Percentiles rank a stretch among this genome's conserved stretches.
These are phyloP conservation scores for Thecaphora thlaspeos DNA, from an alignment of 1,284 basidiomycete species.

Conservation along the genomic window DNA sequence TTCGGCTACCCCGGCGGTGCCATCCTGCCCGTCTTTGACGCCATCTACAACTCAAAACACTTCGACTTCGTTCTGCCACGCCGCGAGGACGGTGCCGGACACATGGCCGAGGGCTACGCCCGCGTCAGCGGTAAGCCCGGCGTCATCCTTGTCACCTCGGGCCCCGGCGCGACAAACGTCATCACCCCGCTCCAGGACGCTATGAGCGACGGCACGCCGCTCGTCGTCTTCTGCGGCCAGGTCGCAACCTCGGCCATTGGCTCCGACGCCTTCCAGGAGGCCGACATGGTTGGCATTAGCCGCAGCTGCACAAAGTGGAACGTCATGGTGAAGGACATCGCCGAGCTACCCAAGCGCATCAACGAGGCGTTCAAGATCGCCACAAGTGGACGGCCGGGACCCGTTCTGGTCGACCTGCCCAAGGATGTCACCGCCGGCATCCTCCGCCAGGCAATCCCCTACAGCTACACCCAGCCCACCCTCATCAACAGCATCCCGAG, in stretches of 20 bases:
- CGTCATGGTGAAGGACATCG: constrained; percentile 97
- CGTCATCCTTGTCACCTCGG: constrained; percentile 95
- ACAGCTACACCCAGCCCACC: constrained; percentile 83
- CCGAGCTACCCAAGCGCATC: constrained; percentile 89
- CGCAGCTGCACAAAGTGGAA: constrained; percentile 99
- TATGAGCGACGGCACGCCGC: constrained; percentile 86
- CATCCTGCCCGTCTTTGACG: constrained; percentile 97
- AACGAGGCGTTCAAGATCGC: constrained; percentile 99
- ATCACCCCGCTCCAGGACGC: constrained; percentile 98
- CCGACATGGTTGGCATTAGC: constrained; percentile 93
- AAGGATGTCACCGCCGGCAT: constrained; percentile 96
- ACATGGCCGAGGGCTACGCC: constrained; percentile 98
- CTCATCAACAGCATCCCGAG: constrained; percentile 57
- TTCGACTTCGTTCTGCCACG: constrained; percentile 94
- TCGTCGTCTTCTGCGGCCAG: constrained; percentile 95
- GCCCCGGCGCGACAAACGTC: constrained; percentile 96
- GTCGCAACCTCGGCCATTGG: constrained; percentile 97
- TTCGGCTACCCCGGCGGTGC: constrained; percentile 98
- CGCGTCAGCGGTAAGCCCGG: constrained; percentile 96
- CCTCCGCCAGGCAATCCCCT: constrained; percentile 80
- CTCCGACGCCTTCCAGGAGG: constrained; percentile 97
- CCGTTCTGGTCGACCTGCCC: constrained; percentile 93
- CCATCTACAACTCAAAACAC: constrained; percentile 92
- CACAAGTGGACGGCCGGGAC: constrained; percentile 90
- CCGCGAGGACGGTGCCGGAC: constrained; percentile 96